Evolutionary conservation across 1,284 basidiomycete genomes (phyloP).

Genomic region (Rhodotorula sp.): DNA sequence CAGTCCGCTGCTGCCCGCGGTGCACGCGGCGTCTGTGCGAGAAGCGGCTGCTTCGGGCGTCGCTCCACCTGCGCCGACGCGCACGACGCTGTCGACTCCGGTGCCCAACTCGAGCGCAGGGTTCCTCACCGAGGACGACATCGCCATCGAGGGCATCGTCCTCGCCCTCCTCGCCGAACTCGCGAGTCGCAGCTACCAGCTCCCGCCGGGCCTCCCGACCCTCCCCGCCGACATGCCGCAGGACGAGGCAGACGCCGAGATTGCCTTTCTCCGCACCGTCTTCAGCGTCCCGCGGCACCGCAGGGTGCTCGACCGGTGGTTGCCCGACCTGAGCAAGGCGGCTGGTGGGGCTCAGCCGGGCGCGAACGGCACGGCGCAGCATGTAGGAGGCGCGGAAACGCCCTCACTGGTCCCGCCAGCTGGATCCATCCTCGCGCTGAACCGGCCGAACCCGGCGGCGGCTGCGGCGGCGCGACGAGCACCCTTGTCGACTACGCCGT

Average conservation of each 20-base stretch:
- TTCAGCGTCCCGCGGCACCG: slow-evolving; percentile 34
- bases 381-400: background rate
- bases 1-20: slow-evolving; percentile 2
- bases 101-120: slow-evolving; percentile 16
- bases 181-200: slow-evolving; percentile 30
- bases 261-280: slow-evolving; percentile 29
- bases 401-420: background rate
- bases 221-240: slow-evolving; percentile 36
- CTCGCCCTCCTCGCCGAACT: slow-evolving; percentile 37
- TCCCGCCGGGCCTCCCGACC: slow-evolving; percentile 33
- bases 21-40: background rate
- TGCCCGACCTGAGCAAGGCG: slow-evolving; percentile 22
- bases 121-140: slow-evolving; percentile 40
- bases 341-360: background rate
- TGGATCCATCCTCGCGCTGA: slow-evolving; percentile 17
- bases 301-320: slow-evolving; percentile 29
- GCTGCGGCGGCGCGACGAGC: background rate
- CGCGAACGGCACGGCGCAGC: background rate
- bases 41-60: background rate
- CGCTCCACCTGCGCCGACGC: background rate
- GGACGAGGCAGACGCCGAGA: slow-evolving; percentile 39
- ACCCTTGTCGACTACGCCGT: background rate
- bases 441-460: background rate
- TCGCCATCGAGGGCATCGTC: slow-evolving; percentile 42
- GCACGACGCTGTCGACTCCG: background rate